Conservation (phyloP, 2,329 filamentous ascomycete genomes). For the Pochonia chlamydosporia region DNA sequence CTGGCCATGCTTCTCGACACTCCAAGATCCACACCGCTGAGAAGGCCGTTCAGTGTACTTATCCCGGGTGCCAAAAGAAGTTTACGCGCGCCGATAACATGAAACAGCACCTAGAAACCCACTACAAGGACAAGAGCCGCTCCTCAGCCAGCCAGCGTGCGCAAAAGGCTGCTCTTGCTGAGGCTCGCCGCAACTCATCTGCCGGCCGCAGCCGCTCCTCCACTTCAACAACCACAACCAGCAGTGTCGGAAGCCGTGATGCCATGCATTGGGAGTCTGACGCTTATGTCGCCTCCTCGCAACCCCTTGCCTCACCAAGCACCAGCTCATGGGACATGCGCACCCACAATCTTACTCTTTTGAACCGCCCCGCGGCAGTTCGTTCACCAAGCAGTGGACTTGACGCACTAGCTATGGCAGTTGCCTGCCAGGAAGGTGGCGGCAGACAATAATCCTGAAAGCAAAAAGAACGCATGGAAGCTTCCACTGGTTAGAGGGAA, state of each 20-base stretch:
- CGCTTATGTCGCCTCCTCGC: constrained; percentile 19
- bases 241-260: constrained; percentile 13
- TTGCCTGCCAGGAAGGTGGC: constrained; percentile 44
- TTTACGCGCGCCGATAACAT: constrained; percentile 82
- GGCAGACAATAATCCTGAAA: constrained; percentile 4
- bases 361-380: constrained; percentile 35
- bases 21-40: constrained; percentile 80
- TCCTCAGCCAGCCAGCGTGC: constrained; percentile 29
- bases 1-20: constrained; percentile 77
- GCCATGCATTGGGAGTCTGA: constrained; percentile 34
- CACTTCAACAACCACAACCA: constrained; percentile 9
- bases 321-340: constrained; percentile 42
- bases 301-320: constrained; percentile 31
- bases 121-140: constrained; percentile 58
- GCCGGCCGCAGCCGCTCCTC: constrained; percentile 25
- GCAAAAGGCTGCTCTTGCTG: constrained; percentile 26
- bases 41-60: constrained; percentile 66
- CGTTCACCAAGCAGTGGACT: constrained; percentile 47
- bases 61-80: constrained; percentile 67
- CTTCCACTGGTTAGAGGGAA: not conserved
- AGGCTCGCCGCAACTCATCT: constrained; percentile 26
- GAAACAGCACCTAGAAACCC: constrained; percentile 78
- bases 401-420: constrained; percentile 48
- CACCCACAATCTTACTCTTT: constrained; percentile 36
- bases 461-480: not conserved